Conservation (phyloP, 2,329 filamentous ascomycete genomes). For the Exophiala mesophila region DNA sequence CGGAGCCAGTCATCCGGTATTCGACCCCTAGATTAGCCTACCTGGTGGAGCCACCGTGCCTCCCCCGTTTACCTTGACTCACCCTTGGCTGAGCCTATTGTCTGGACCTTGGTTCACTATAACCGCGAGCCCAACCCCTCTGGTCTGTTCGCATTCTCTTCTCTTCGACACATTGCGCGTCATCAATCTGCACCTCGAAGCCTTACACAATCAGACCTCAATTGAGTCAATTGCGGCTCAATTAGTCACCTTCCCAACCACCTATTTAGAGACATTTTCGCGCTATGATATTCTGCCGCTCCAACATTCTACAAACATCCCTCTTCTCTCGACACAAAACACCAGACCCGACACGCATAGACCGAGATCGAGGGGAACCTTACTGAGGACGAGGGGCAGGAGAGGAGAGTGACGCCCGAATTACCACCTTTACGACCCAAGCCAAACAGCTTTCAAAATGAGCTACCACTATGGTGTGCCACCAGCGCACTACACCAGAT, state of each 20-base stretch:
- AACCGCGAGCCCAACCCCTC: slow-evolving; percentile 13
- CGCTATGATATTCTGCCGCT: slow-evolving; percentile 27
- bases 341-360: slow-evolving; percentile 21
- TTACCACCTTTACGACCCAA: slow-evolving; percentile 3
- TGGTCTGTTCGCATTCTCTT: slow-evolving; percentile 14
- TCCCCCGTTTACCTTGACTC: too few relatives aligned
- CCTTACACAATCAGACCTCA: slow-evolving; percentile 6
- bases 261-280: slow-evolving; percentile 18
- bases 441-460: slow-evolving; percentile 19
- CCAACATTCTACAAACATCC: slow-evolving; percentile 22
- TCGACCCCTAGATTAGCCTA: background rate
- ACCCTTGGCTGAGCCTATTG: slow-evolving; percentile 4
- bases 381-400: slow-evolving; percentile 21
- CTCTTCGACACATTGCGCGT: slow-evolving; percentile 17
- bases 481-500: slow-evolving; percentile 25
- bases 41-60: background rate
- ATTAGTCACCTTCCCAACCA: slow-evolving; percentile 10
- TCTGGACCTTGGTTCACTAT: background rate
- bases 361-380: slow-evolving; percentile 25
- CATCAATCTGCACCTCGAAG: slow-evolving; percentile 9
- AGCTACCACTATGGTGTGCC: slow-evolving; percentile 27
- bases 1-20: background rate
- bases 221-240: slow-evolving; percentile 24
- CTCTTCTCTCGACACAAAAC: slow-evolving; percentile 19
- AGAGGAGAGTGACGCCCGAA: slow-evolving; percentile 20